Evolutionary conservation across 2,329 filamentous ascomycete genomes (phyloP), one percentile per base, ranked within the genome.

Genomic region (Aurifilum marmelostoma): DNA sequence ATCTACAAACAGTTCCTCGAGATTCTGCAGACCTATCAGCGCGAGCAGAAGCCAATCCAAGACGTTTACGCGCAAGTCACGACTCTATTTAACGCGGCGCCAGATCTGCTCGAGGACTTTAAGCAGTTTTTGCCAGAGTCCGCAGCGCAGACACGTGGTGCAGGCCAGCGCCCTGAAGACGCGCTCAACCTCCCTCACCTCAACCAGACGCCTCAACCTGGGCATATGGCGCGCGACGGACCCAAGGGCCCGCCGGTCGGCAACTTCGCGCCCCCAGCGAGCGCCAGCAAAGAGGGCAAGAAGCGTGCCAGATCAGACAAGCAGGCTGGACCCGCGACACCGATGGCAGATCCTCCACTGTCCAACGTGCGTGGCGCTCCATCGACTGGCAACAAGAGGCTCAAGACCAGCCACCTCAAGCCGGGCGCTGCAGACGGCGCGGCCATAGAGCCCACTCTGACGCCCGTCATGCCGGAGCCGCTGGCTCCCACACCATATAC

Each of bases 1-100:
- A 98, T 99, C 72, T 99, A 99, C 83, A 99, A 99, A 80, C 95
- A 99, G 77, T 99, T 99, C 77, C 86, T 99, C 39, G 96, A 99
- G 79, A 99, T 99, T 63, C 83, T 99, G 60, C 96, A 99, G 80
- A 99, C 96, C 2, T 99, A 99, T 76, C 96, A 99, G 80, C 89
- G 96, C 68, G 96, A 99, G 79, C 97, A 96, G 66, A 98, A 98
- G 77, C 97, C 96, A 0, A 99, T 99, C 50, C 94, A 97, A 78
- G 96, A 99, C 79, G 96, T 99, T 3, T 99, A 99, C 79, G 92
- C 93, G 1, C 96, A 99, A 79, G 96, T 99, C 32, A 99, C 97
- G 0, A 92, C 91, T 41, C 84, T 99, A 0, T 99, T 99, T 82
- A 94, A 93, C 77, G 91, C 92, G 6, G 96, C 97, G 0, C 95